Base-by-base conservation (phyloP, 176 grass and related monocot genomes). In the Lolium rigidum region DNA sequence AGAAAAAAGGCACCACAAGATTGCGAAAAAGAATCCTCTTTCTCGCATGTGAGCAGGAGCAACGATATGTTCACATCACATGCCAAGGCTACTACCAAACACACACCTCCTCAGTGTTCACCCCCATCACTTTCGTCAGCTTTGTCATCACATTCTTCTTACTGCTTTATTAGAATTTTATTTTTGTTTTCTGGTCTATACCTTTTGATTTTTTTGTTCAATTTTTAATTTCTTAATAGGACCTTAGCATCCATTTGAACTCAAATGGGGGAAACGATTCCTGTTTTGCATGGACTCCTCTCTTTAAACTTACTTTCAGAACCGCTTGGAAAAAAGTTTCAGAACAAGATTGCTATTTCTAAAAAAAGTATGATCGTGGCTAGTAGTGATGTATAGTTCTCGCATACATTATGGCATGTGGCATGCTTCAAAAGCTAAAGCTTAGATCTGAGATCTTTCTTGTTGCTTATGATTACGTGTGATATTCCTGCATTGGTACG, bases 391-490 rank as follows among this genome's bases (percentile, higher is more conserved):
- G 73, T 41, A 52, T 63, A 62, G 18, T 43, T 76, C 65, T 82
- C 26, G 17, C 79, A 81, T 67, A 54, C 59, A 54, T 66, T 65
- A 59, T 65, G 58, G 80, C 35, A 16, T 15, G 67, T 15, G 70
- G 70, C 85, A 80, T 87, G 89, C 89, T 76, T 65, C 50, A 87
- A 91, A 87, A 84, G 89, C 39, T 90, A 87, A 90, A 91, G 76
- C 38, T 83, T 8, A 77, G 46, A 52, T 78, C 37, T 77, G 66
- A 39, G 24, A 79, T 47, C 85, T 80, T 79, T 87, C 74, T 18
- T 6, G 14, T 49, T 75, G 81, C 39, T 60, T 76, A 80, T 91
- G 49, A 91, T 87, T 75, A 14, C 67, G 17, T 75, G 12, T 41
- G 26, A 44, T 60, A 79, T 6, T 82, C 78, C 74, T 82, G 72